These are phyloP conservation scores for Picea engelmannii DNA, from an alignment of 83 land plant genomes.

Conservation along the genomic window DNA sequence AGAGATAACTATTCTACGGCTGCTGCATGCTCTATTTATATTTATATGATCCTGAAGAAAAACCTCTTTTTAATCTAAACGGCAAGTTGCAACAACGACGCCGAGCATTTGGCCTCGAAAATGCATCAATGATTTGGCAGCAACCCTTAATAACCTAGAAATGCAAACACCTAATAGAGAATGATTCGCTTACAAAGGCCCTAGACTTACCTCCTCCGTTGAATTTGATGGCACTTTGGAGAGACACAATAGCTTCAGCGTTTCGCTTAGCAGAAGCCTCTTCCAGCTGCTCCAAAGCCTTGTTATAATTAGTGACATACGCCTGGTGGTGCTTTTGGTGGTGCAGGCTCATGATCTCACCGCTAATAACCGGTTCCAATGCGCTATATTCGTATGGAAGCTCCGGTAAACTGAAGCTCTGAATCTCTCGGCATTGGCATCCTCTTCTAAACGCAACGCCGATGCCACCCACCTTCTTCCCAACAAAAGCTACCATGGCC, in stretches of 20 bases:
- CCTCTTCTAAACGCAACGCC: background rate
- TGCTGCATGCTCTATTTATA: no score
- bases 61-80: no score
- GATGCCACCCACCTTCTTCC: background rate
- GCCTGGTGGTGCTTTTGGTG: constrained; percentile 97
- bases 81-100: no score
- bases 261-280: constrained; percentile 52
- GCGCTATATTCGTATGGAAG: constrained; percentile 88
- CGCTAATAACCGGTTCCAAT: constrained; percentile 89
- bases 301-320: constrained; percentile 83
- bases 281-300: constrained; percentile 84
- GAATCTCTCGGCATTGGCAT: constrained; percentile 18
- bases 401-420: constrained; percentile 65
- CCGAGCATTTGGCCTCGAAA: no score
- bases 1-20: no score
- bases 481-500: background rate
- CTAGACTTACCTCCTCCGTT: constrained; percentile 85
- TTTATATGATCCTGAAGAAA: no score
- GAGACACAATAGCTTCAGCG: constrained; percentile 45
- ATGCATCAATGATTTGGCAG: background rate
- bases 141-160: background rate
- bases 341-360: constrained; percentile 91
- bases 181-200: background rate
- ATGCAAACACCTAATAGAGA: background rate
- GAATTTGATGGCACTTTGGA: constrained; percentile 93